These are phyloP conservation scores for Leishmania gerbilli DNA, from an alignment of 208 protist genomes.

Conservation along the genomic window DNA sequence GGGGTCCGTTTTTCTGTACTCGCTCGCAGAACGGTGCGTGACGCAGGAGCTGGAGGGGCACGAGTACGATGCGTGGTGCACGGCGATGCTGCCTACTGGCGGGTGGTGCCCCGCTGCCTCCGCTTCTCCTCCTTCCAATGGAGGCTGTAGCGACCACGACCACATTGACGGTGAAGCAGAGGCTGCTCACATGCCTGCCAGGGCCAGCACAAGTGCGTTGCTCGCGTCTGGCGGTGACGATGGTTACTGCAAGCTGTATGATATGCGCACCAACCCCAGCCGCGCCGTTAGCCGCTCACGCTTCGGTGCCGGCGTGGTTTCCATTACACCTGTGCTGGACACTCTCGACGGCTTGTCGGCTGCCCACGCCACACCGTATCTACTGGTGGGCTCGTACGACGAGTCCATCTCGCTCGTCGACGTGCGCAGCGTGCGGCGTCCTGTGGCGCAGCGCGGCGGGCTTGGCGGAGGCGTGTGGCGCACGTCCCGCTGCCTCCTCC, in stretches of 20 bases:
- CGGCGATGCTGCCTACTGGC: slow-evolving; percentile 40
- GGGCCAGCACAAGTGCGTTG: slow-evolving; percentile 10
- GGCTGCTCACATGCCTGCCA: not conserved
- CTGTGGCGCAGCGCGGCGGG: slow-evolving; percentile 37
- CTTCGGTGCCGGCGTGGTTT: slow-evolving; percentile 81
- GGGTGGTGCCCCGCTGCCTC: slow-evolving; percentile 5
- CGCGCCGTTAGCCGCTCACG: slow-evolving; percentile 34
- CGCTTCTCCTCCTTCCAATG: not conserved
- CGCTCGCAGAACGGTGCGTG: slow-evolving; percentile 28
- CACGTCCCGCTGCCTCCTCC: slow-evolving; percentile 49
- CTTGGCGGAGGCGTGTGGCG: slow-evolving; percentile 88
- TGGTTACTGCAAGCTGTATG: slow-evolving; percentile 65
- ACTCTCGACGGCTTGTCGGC: slow-evolving; percentile 1
- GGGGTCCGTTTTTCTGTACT: slow-evolving; percentile 58
- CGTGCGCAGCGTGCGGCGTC: slow-evolving; percentile 42
- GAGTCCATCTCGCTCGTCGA: slow-evolving; percentile 80
- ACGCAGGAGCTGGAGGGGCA: slow-evolving; percentile 52
- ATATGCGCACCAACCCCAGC: slow-evolving; percentile 35
- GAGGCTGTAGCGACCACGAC: not conserved
- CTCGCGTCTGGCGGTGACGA: slow-evolving; percentile 85
- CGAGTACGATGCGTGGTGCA: slow-evolving; percentile 88
- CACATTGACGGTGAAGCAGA: not conserved
- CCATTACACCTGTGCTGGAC: slow-evolving; percentile 60
- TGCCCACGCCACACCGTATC: slow-evolving; percentile 38
- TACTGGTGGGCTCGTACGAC: slow-evolving; percentile 83